Evolutionary conservation across 257 asterid species (phyloP), one percentile per base, ranked within the genome.

Genomic region (Thymus mandschuricus): DNA sequence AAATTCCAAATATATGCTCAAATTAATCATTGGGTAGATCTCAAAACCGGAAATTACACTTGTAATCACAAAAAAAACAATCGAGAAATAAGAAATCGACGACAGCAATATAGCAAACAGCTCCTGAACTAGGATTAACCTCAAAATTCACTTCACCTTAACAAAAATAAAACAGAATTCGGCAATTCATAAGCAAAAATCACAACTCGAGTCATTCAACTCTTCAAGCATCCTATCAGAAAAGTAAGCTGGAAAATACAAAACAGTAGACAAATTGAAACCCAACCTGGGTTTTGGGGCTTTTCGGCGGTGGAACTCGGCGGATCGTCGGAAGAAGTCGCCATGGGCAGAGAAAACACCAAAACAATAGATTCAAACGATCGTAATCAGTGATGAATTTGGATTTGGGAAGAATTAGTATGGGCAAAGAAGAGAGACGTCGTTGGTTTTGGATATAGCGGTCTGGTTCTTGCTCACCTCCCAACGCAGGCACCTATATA

Each of bases 241-340:
- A 64, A 64, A 48, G 31, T 44, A 65, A 49, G 71, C 34, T 43
- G 21, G 21, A 64, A 44, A 10, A 55, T 7, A 29, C 27, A 33
- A 63, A 67, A 7, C 31, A 60, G 31, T 1, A 10, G 9, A n/a
- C 7, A 13, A 76, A 68, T 1, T n/a, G 72, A 31, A 71, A 90
- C 97, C 92, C 84, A 71, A 90, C 97, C 92, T 86, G 91, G 77
- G 54, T 68, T 80, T 59, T 59, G 85, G 68, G 87, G 75, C 13
- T 77, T 88, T 59, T 66, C 82, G n/a, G 67, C 86, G 2, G 66
- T 3, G n/a, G 86, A 76, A 73, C 64, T 81, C 43, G 91, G 85
- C 62, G 88, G 87, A 66, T 86, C 76, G 69, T 88, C 95, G 15
- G 88, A 69, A 66, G 81, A 81, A 70, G 77, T 78, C 27, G 84